Base-by-base conservation (phyloP, 129 eudicot species). In the Arctium lappa region DNA sequence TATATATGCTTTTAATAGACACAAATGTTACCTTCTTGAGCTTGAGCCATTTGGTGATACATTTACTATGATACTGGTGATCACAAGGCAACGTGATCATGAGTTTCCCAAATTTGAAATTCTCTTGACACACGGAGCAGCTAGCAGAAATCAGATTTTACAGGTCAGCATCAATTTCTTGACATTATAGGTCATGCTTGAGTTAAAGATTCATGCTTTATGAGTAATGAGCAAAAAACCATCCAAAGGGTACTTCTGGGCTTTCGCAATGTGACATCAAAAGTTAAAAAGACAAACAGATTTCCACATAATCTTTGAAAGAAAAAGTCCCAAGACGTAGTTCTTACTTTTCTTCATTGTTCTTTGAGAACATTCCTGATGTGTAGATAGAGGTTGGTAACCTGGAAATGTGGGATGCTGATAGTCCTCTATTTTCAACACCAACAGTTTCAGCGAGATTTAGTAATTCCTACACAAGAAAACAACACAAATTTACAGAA, bases 331-430 rank as follows among this genome's bases (percentile, higher is more conserved):
- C 29, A 31, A 50, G 9, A 74, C 16, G 70, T 60, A 50, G 13
- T 80, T 89, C 79, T 84, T 84, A 94, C 79, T 81, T 91, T 22
- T 77, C 85, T 79, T 85, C 84, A 80, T 72, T 78, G 87, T 89
- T 89, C 86, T 84, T 90, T 62, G 95, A 89, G 83, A 91, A 91
- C 69, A 94, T 77, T 27, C 90, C 87, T 22, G 82, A 69, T 88
- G 88, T 92, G 85, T 86, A 90, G 79, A 86, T 94, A 86, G 82
- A 88, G 84, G 85, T 87, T 56, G 97, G 95, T 86, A 94, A 85
- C 74, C 80, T 90, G 63, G 90, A 80, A 81, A 92, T 77, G 38
- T 77, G 87, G 5, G 79, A 84, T 60, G 85, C 83, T 18, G 97
- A 82, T 29, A 92, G 83, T 77, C 98, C 98, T 76, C 78, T 86